Conservation (phyloP, 495 filamentous ascomycete species). For the Clavariopsis aquatica region DNA sequence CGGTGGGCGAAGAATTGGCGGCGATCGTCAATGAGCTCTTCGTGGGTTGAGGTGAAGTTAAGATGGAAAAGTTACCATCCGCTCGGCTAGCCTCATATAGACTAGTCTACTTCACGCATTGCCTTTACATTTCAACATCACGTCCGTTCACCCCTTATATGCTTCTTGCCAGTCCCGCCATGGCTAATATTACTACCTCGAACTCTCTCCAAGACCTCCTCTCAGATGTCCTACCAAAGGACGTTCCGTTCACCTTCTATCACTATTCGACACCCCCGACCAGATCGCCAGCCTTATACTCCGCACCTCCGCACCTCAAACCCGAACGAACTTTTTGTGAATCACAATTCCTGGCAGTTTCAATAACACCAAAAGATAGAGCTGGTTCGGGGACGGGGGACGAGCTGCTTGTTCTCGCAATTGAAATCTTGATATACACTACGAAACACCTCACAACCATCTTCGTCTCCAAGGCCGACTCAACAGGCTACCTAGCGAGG, state of each 20-base stretch:
- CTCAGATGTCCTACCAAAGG: slow-evolving; percentile 69
- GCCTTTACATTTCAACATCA: not conserved
- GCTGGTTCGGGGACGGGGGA: not conserved
- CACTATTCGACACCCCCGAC: slow-evolving; percentile 87
- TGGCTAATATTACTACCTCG: slow-evolving; percentile 11
- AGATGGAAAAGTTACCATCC: slow-evolving; percentile 6
- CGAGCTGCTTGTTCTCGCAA: slow-evolving; percentile 62
- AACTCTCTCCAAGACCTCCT: slow-evolving; percentile 47
- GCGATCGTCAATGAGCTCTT: not conserved
- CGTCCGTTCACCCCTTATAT: not conserved
- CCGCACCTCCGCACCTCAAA: slow-evolving; percentile 68
- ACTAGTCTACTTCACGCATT: not conserved
- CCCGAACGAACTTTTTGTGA: slow-evolving; percentile 80
- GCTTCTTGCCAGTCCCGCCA: not conserved
- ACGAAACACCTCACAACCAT: slow-evolving; percentile 78
- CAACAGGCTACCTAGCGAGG: slow-evolving; percentile 79
- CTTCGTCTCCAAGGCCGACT: slow-evolving; percentile 97
- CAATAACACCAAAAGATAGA: slow-evolving; percentile 48
- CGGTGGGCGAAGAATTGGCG: not conserved
- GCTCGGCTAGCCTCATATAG: slow-evolving; percentile 6
- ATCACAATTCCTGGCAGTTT: slow-evolving; percentile 79
- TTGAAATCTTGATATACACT: slow-evolving; percentile 69
- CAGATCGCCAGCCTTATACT: slow-evolving; percentile 69
- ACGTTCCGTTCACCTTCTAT: slow-evolving; percentile 69
- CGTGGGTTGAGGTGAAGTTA: slow-evolving; percentile 2